Percentiles rank a stretch among this genome's conserved stretches.
These are phyloP conservation scores for Coniophora puteana DNA, from an alignment of 1,284 basidiomycete genomes.

Conservation along the genomic window DNA sequence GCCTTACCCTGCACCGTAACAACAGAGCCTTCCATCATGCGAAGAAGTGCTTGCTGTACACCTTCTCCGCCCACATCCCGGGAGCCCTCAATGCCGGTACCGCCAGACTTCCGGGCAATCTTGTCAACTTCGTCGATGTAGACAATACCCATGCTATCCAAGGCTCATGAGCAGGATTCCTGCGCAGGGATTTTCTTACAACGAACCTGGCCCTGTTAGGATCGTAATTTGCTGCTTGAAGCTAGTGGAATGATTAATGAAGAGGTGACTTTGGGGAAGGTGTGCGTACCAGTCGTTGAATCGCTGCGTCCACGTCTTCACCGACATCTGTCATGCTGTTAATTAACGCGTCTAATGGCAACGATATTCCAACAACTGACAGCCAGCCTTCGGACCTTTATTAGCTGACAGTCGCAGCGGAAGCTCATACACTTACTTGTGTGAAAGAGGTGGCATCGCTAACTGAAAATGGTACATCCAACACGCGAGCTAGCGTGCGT, in stretches of 20 bases:
- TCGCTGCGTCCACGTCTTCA: slow-evolving; percentile 90
- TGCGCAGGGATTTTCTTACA: background rate
- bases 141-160: slow-evolving; percentile 78
- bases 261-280: background rate
- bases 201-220: slow-evolving; percentile 70
- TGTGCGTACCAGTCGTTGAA: slow-evolving; percentile 68
- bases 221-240: slow-evolving; percentile 87
- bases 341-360: slow-evolving; percentile 10
- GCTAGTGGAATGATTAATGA: slow-evolving; percentile 32
- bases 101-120: slow-evolving; percentile 68
- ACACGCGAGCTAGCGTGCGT: slow-evolving; percentile 77
- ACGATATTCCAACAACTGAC: slow-evolving; percentile 40
- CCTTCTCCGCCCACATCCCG: slow-evolving; percentile 96
- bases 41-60: slow-evolving; percentile 88
- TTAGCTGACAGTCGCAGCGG: slow-evolving; percentile 10
- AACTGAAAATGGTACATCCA: slow-evolving; percentile 90
- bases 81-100: slow-evolving; percentile 64
- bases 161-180: slow-evolving; percentile 10
- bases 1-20: slow-evolving; percentile 80
- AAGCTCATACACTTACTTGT: slow-evolving; percentile 44
- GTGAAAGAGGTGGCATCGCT: slow-evolving; percentile 85
- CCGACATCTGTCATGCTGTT: slow-evolving; percentile 72
- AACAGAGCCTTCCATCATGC: slow-evolving; percentile 90
- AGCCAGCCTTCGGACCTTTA: slow-evolving; percentile 57
- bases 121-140: slow-evolving; percentile 98